Conservation (phyloP, 106 monocot species). For the Platanthera zijinensis region DNA sequence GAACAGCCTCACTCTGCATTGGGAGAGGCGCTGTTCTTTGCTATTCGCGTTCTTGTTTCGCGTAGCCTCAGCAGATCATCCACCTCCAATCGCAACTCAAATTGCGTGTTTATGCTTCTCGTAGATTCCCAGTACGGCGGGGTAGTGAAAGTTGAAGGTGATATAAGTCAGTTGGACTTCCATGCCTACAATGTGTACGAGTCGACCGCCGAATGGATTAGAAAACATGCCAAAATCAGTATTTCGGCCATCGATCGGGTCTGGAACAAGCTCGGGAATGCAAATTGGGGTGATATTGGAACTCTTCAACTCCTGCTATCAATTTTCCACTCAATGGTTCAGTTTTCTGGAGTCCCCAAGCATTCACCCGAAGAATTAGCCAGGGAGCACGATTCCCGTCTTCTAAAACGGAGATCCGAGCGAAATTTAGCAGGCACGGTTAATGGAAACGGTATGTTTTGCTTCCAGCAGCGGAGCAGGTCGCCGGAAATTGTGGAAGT, state of each 20-base stretch:
- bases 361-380: constrained; percentile 65
- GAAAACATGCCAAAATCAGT: constrained; percentile 43
- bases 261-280: constrained; percentile 93
- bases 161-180: constrained; percentile 57
- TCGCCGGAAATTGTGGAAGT: constrained; percentile 97
- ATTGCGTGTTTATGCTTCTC: constrained; percentile 73
- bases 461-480: constrained; percentile 40
- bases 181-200: constrained; percentile 71
- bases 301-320: constrained; percentile 75
- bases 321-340: constrained; percentile 67
- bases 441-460: constrained; percentile 61
- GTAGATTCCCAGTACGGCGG: constrained; percentile 87
- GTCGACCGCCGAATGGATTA: constrained; percentile 78
- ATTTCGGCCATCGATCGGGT: constrained; percentile 72
- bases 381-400: constrained; percentile 44
- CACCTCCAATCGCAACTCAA: constrained; percentile 45
- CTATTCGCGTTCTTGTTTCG: constrained; percentile 67
- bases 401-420: constrained; percentile 70
- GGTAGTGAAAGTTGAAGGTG: constrained; percentile 75
- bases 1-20: constrained; percentile 46
- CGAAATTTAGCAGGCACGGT: constrained; percentile 46
- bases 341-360: constrained; percentile 74
- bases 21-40: constrained; percentile 93
- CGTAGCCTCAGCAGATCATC: constrained; percentile 73
- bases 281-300: constrained; percentile 91